Evolutionary conservation across 78 protist species (phyloP), one percentile per base, ranked within the genome.

Genomic region (Dictyostelium purpureum): DNA sequence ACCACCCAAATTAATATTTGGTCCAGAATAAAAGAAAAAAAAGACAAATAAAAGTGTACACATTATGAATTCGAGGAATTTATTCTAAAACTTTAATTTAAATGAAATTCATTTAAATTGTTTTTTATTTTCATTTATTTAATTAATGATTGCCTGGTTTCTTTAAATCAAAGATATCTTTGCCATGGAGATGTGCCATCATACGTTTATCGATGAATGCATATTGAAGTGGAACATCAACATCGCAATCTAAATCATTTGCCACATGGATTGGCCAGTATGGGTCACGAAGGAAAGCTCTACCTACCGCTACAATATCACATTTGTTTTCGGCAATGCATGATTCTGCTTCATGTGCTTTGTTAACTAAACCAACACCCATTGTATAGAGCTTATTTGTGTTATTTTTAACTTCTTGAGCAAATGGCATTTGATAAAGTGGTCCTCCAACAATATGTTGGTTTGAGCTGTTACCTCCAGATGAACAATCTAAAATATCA

Each of bases 191-290:
- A n/a, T n/a, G n/a, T n/a, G n/a, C n/a, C 66, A 57, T 57, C 66
- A 57, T 57, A 26, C 74, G 54, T 33, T 26, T 28, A 45, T 75
- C 28, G 35, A 45, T n/a, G 21, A 43, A 75, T 0, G 59, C 14
- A 42, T 75, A 75, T 52, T 75, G 66, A 0, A 75, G 66, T 11
- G 40, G 26, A 1, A 21, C 21, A 52, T 75, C 81, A 28, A 38
- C 26, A 33, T 75, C 67, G 10, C 47, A 6, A 19, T 42, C 51
- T 9, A 75, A 42, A 51, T 45, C 70, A 10, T 52, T 26, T 2
- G 92, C 92, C 21, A 75, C 49, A 47, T 24, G 76, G 6, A 66
- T 10, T 31, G 80, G 63, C 92, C 92, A 85, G n/a, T 73, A 73
- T 73, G 85, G 92, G 19, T 85, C 92, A 28, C 76, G 37, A 2